Evolutionary conservation across 768 basidiomycete genomes (phyloP).

Genomic region (Tricholoma furcatifolium): DNA sequence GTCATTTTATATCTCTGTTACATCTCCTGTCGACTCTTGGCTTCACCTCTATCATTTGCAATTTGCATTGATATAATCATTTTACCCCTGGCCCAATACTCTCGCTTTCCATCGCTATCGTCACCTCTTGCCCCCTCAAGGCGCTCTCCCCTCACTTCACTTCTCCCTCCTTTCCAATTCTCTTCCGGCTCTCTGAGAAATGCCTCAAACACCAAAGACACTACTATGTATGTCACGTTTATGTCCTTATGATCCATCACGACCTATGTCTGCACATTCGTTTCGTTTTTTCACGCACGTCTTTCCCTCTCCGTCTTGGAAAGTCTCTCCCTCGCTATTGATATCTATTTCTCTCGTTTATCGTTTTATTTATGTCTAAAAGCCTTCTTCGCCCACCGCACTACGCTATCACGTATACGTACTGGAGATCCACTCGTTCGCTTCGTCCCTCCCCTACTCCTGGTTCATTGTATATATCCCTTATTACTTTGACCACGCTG

Average conservation of each 20-base stretch:
- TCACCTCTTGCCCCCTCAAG: slow-evolving; percentile 24
- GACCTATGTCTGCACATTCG: slow-evolving; percentile 15
- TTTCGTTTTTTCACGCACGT: slow-evolving; percentile 4
- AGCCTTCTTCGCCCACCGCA: slow-evolving; percentile 5
- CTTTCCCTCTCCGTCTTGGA: slow-evolving; percentile 8
- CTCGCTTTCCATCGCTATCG: slow-evolving; percentile 33
- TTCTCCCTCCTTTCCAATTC: slow-evolving; percentile 12
- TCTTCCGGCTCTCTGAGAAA: slow-evolving; percentile 12
- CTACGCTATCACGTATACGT: slow-evolving; percentile 13
- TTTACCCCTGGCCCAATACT: slow-evolving; percentile 6
- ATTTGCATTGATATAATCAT: slow-evolving; percentile 21
- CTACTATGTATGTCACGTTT: slow-evolving; percentile 12
- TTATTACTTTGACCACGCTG: slow-evolving; percentile 21
- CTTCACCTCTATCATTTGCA: slow-evolving; percentile 11
- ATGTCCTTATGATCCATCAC: slow-evolving; percentile 17
- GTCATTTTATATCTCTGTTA: slow-evolving; percentile 21
- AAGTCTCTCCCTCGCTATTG: slow-evolving; percentile 12
- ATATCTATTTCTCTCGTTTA: slow-evolving; percentile 14
- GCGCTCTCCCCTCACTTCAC: slow-evolving; percentile 13
- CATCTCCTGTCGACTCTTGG: slow-evolving; percentile 14
- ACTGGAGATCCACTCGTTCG: slow-evolving; percentile 16
- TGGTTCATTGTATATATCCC: slow-evolving; percentile 13
- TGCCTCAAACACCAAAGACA: slow-evolving; percentile 17
- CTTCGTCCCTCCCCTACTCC: not conserved
- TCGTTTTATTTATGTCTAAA: slow-evolving; percentile 25